Evolutionary conservation across 2,329 filamentous ascomycete genomes (phyloP).

Genomic region (Cladosporium sp.): DNA sequence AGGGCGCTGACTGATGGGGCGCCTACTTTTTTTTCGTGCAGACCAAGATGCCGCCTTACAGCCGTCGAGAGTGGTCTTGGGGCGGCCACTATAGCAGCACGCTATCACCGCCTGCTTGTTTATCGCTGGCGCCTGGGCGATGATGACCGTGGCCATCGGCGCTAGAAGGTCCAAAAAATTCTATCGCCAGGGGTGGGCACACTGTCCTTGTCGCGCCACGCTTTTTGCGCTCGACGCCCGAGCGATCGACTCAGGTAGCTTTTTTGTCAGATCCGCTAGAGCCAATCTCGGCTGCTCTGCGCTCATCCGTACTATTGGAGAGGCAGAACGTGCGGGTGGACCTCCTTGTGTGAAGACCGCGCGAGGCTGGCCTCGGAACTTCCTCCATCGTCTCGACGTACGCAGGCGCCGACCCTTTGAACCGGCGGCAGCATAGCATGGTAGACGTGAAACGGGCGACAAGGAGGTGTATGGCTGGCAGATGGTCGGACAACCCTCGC

Average conservation of each 20-base stretch:
- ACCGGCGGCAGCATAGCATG: not conserved
- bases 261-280: conserved; percentile 14
- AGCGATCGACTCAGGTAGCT: conserved; percentile 19
- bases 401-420: not conserved
- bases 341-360: conserved; percentile 5
- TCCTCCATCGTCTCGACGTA: not conserved
- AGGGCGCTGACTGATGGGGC: conserved; percentile 10
- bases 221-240: not conserved
- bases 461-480: not conserved
- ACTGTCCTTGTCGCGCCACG: not conserved
- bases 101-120: conserved; percentile 1
- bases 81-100: not conserved
- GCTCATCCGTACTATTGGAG: conserved; percentile 11
- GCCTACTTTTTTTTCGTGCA: not conserved
- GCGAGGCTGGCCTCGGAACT: not conserved
- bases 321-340: conserved; percentile 6
- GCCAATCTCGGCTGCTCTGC: conserved; percentile 20
- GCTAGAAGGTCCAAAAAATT: conserved; percentile 21
- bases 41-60: not conserved
- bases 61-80: not conserved
- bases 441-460: conserved; percentile 7
- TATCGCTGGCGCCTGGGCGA: not conserved
- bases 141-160: conserved; percentile 10
- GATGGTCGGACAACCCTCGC: not conserved
- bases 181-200: conserved; percentile 15